These are phyloP conservation scores for Hymenoscyphus fructigenus DNA, from an alignment of 2,329 filamentous ascomycete genomes.

Conservation along the genomic window DNA sequence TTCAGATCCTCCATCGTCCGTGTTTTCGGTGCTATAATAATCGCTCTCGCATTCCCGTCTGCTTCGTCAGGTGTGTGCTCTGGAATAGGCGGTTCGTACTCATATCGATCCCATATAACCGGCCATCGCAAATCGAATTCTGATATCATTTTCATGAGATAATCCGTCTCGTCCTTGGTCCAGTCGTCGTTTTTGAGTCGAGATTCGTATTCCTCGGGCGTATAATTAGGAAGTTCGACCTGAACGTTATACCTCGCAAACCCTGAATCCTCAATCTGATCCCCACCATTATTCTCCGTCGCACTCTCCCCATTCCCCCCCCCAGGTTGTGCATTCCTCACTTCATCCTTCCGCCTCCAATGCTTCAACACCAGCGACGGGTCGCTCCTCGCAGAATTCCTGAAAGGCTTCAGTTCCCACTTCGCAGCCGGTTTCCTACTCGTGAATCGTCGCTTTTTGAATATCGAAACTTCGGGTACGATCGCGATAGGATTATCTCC, in stretches of 20 bases:
- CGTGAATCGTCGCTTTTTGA: slow-evolving; percentile 58
- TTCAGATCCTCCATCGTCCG: slow-evolving; percentile 90
- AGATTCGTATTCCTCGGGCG: slow-evolving; percentile 79
- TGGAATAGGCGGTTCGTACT: slow-evolving; percentile 56
- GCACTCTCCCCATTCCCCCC: slow-evolving; percentile 38
- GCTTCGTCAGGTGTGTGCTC: slow-evolving; percentile 42
- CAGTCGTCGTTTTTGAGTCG: slow-evolving; percentile 75
- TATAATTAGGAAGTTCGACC: slow-evolving; percentile 77
- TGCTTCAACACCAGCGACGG: slow-evolving; percentile 67
- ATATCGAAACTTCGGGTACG: slow-evolving; percentile 57
- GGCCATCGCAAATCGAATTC: slow-evolving; percentile 90
- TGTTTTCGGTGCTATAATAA: slow-evolving; percentile 49
- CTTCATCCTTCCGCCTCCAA: slow-evolving; percentile 69
- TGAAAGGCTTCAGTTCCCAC: slow-evolving; percentile 72
- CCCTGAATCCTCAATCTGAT: slow-evolving; percentile 52
- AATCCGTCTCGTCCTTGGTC: slow-evolving; percentile 92
- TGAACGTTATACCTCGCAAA: slow-evolving; percentile 90
- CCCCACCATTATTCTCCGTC: slow-evolving; percentile 37
- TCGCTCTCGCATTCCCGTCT: slow-evolving; percentile 44
- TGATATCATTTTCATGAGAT: slow-evolving; percentile 71
- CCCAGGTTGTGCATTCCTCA: slow-evolving; percentile 32
- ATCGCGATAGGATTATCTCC: slow-evolving; percentile 68
- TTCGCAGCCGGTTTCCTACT: slow-evolving; percentile 55
- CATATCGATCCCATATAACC: slow-evolving; percentile 89
- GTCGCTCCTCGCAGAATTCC: slow-evolving; percentile 74